phyloP scores from a whole-genome alignment of 176 grass and related monocot species.

The Eleusine indica region DNA sequence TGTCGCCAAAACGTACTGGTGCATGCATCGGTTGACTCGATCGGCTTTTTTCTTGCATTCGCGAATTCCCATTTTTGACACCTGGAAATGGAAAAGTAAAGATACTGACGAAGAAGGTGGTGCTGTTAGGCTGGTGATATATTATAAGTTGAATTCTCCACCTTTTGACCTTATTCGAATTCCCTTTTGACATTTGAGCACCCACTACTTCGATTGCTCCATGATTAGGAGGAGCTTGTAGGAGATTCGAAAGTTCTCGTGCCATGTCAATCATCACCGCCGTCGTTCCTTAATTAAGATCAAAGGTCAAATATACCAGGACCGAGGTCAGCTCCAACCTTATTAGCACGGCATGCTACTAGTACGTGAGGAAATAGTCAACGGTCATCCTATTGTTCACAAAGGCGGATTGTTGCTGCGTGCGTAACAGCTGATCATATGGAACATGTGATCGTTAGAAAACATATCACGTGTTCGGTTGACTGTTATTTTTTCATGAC shows the following conservation, averaged over 20 bases:
- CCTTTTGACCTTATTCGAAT: not conserved
- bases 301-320: not conserved
- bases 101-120: not conserved
- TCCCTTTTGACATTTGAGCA: not conserved
- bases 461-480: not conserved
- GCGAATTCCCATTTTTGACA: not conserved
- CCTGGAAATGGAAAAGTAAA: not conserved
- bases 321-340: not conserved
- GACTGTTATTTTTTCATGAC: not conserved
- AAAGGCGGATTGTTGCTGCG: not conserved
- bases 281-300: not conserved
- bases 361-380: not conserved
- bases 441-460: not conserved
- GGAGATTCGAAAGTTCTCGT: not conserved
- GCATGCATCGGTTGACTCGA: not conserved
- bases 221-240: not conserved
- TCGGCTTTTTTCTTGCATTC: not conserved
- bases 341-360: not conserved
- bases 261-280: not conserved
- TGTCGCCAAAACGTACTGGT: not conserved
- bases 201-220: not conserved
- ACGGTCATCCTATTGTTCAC: not conserved
- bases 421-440: not conserved
- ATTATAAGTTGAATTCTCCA: not conserved
- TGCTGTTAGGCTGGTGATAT: not conserved